phyloP scores from a whole-genome alignment of 805 yeast species.

The Candida coleopterorum region DNA sequence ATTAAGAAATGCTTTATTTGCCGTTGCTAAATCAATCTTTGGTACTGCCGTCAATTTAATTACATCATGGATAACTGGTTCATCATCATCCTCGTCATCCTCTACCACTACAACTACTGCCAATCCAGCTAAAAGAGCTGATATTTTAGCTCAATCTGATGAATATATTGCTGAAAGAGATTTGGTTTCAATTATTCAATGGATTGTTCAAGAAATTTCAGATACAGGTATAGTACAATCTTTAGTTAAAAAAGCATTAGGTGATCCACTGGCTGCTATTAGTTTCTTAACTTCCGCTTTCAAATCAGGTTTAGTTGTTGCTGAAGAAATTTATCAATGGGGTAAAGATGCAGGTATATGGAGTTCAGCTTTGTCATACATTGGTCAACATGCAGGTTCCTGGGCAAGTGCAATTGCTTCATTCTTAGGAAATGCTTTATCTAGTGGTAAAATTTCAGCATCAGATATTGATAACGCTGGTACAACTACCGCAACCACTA shows the following conservation, averaged over 20 bases:
- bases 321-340: conserved; percentile 33
- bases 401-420: conserved; percentile 16
- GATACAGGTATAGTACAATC: conserved; percentile 29
- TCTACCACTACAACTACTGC: conserved; percentile 10
- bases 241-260: conserved; percentile 30
- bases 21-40: conserved; percentile 30
- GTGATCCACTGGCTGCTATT: conserved; percentile 33
- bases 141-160: conserved; percentile 9
- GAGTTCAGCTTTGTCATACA: conserved; percentile 20
- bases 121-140: conserved; percentile 17
- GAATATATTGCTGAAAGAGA: conserved; percentile 37
- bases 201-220: conserved; percentile 26
- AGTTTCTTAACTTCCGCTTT: conserved; percentile 29
- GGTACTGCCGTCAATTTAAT: conserved; percentile 27
- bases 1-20: conserved; percentile 30
- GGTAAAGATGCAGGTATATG: conserved; percentile 34
- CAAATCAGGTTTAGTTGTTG: conserved; percentile 27
- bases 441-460: conserved; percentile 22
- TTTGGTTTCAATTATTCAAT: conserved; percentile 21
- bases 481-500: conserved; percentile 13
- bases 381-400: conserved; percentile 23
- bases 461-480: conserved; percentile 22
- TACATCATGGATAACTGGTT: conserved; percentile 5
- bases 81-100: conserved; percentile 13
- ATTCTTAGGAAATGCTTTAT: conserved; percentile 24